A percentile compares a stretch with the other conserved stretches of the same genome.
These are phyloP conservation scores for Nicotiana benthamiana DNA, from an alignment of 257 asterid genomes.

Conservation along the genomic window DNA sequence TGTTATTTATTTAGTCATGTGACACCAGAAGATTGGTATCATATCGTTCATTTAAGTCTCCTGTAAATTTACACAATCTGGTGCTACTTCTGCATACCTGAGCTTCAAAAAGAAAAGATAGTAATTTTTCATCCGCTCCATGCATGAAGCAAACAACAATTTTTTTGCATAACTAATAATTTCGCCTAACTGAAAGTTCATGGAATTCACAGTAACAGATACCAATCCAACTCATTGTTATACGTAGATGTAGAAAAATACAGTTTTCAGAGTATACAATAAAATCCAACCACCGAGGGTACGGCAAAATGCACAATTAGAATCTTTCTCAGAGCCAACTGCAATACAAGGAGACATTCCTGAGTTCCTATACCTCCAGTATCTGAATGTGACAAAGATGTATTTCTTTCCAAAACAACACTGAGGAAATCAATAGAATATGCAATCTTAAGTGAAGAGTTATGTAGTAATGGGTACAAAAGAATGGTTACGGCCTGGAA, in stretches of 20 bases:
- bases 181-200: neutral
- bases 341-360: neutral
- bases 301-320: neutral
- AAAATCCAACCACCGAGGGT: neutral
- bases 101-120: neutral
- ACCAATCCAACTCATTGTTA: neutral
- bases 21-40: too few species aligned
- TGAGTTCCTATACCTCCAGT: neutral
- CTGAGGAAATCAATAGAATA: neutral
- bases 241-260: neutral
- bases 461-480: slow-evolving; percentile 27
- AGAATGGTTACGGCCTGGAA: slow-evolving; percentile 14
- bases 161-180: neutral
- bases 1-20: too few species aligned
- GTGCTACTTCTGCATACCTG: neutral
- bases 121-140: neutral
- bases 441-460: slow-evolving; percentile 1
- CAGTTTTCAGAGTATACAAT: slow-evolving; percentile 1
- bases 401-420: neutral
- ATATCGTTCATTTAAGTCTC: too few species aligned
- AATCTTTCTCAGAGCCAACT: neutral
- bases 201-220: neutral
- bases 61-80: neutral
- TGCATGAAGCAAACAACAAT: neutral
- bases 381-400: neutral